These are phyloP conservation scores for Dendrobium chrysotoxum DNA, from an alignment of 106 monocot species.

Conservation along the genomic window DNA sequence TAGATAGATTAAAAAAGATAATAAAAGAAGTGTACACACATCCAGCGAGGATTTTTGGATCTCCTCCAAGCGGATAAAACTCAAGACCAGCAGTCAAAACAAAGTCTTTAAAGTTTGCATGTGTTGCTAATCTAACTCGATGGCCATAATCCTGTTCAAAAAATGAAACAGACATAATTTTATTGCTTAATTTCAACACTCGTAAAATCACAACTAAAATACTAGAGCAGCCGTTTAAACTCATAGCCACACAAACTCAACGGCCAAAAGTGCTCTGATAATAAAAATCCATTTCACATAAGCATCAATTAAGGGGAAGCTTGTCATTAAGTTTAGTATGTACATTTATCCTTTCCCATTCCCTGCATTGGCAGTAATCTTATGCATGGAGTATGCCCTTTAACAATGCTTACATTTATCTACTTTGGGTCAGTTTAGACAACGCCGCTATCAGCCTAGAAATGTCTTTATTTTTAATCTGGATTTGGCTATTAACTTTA, in stretches of 20 bases:
- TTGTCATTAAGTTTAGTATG: neutral
- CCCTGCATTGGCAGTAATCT: neutral
- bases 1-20: neutral
- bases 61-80: constrained; percentile 87
- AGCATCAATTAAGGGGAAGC: neutral
- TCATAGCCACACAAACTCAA: neutral
- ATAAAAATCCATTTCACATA: neutral
- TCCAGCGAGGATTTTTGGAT: constrained; percentile 77
- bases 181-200: neutral
- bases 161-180: neutral
- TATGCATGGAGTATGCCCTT: neutral
- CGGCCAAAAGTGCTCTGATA: neutral
- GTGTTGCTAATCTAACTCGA: constrained; percentile 87
- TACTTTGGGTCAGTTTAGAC: neutral
- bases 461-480: neutral
- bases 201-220: neutral
- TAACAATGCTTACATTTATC: neutral
- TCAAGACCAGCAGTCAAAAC: constrained; percentile 80
- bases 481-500: neutral
- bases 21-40: constrained; percentile 33
- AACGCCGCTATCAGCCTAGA: neutral
- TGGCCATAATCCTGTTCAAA: constrained; percentile 68
- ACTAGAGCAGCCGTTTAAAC: neutral
- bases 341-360: neutral
- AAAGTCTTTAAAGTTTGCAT: constrained; percentile 91